phyloP scores from a whole-genome alignment of 345 rosid genomes.

The Gossypium bickii region DNA sequence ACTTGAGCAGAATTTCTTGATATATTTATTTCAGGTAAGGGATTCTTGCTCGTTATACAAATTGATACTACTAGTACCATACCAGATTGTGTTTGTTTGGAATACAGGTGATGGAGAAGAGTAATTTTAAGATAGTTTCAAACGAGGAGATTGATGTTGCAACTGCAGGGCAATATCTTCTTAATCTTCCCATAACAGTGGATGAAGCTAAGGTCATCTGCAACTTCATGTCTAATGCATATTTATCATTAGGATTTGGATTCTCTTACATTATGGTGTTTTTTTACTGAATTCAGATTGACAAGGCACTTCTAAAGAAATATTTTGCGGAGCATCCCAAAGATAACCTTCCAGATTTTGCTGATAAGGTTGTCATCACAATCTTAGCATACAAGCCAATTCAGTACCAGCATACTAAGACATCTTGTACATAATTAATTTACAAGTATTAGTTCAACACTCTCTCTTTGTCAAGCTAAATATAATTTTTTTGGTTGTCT shows the following conservation, averaged over 20 bases:
- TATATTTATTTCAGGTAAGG: constrained; percentile 46
- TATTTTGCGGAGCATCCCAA: constrained; percentile 54
- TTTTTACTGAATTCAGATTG: constrained; percentile 50
- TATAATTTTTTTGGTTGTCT: background rate
- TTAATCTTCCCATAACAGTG: constrained; percentile 71
- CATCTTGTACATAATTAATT: background rate
- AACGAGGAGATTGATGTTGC: constrained; percentile 66
- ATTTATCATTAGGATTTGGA: background rate
- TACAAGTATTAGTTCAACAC: background rate
- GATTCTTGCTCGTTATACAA: background rate
- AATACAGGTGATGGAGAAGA: constrained; percentile 71
- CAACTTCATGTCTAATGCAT: background rate
- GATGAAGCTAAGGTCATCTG: constrained; percentile 59
- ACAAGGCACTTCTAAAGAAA: constrained; percentile 47
- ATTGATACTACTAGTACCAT: no score
- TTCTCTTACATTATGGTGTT: background rate
- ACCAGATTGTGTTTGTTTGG: background rate
- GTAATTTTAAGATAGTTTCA: constrained; percentile 63
- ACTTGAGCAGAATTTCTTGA: constrained; percentile 51
- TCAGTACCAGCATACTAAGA: background rate
- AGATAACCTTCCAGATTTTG: constrained; percentile 58
- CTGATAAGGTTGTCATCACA: constrained; percentile 48
- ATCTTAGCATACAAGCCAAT: background rate
- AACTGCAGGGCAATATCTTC: constrained; percentile 60
- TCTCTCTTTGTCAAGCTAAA: background rate